These are phyloP conservation scores for Recurvomyces mirabilis DNA, from an alignment of 495 filamentous ascomycete species.

Conservation along the genomic window DNA sequence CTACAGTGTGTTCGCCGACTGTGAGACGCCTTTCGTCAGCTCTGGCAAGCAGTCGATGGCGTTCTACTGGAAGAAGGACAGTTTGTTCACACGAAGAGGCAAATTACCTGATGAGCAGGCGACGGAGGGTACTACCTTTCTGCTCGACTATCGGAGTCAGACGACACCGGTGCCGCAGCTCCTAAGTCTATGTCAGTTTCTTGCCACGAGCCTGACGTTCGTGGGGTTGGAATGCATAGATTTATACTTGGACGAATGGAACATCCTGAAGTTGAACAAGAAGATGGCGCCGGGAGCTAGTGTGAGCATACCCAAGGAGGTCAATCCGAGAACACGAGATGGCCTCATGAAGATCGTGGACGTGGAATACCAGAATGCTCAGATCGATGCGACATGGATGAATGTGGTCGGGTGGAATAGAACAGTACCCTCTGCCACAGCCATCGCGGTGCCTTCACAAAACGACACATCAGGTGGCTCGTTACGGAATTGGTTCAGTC, in stretches of 20 bases:
- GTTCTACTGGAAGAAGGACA: slow-evolving; percentile 97
- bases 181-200: slow-evolving; percentile 75
- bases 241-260: slow-evolving; percentile 80
- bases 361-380: slow-evolving; percentile 67
- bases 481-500: slow-evolving; percentile 70
- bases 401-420: slow-evolving; percentile 71
- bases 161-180: slow-evolving; percentile 76
- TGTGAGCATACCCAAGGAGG: slow-evolving; percentile 63
- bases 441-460: slow-evolving; percentile 16
- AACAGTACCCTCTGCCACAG: neutral
- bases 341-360: slow-evolving; percentile 68
- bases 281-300: slow-evolving; percentile 64
- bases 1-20: slow-evolving; percentile 97
- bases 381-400: slow-evolving; percentile 89
- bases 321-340: slow-evolving; percentile 71
- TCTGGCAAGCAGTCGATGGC: slow-evolving; percentile 89
- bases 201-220: slow-evolving; percentile 92
- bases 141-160: slow-evolving; percentile 81
- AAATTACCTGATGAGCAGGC: slow-evolving; percentile 50
- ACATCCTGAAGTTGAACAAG: slow-evolving; percentile 64
- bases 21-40: slow-evolving; percentile 90
- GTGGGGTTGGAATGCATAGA: slow-evolving; percentile 80
- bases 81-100: slow-evolving; percentile 75
- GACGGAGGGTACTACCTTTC: slow-evolving; percentile 69
- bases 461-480: slow-evolving; percentile 38